phyloP scores from a whole-genome alignment of 1,284 basidiomycete genomes.

The Uromyces viciae-fabae region DNA sequence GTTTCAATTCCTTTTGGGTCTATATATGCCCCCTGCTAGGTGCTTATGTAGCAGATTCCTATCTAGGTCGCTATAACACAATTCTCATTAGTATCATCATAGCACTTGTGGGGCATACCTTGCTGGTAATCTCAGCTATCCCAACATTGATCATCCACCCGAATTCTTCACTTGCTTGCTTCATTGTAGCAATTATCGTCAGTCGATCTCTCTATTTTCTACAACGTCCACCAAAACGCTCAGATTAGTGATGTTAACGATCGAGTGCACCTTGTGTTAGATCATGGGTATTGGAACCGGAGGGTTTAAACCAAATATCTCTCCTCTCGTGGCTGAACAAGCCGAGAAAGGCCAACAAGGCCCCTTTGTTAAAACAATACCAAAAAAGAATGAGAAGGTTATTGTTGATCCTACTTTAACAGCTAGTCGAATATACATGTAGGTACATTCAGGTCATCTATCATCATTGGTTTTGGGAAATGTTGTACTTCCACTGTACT shows the following conservation, averaged over 20 bases:
- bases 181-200: conserved; percentile 66
- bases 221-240: neutral
- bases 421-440: conserved; percentile 62
- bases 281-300: conserved; percentile 62
- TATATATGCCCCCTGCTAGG: conserved; percentile 52
- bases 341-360: conserved; percentile 60
- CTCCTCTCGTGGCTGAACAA: conserved; percentile 71
- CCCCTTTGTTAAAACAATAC: conserved; percentile 57
- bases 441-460: conserved; percentile 62
- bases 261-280: neutral
- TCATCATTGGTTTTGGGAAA: neutral
- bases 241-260: neutral
- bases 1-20: conserved; percentile 50
- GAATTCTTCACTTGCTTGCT: conserved; percentile 63
- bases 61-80: conserved; percentile 59
- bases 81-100: conserved; percentile 56
- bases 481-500: neutral
- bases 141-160: conserved; percentile 67
- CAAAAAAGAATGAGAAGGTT: conserved; percentile 67
- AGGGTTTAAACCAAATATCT: conserved; percentile 57
- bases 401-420: conserved; percentile 76
- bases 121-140: conserved; percentile 69
- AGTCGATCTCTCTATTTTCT: conserved; percentile 59
- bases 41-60: conserved; percentile 56
- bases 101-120: conserved; percentile 61